Base-by-base conservation (phyloP, 345 rosid genomes). In the Sonneratia caseolaris region DNA sequence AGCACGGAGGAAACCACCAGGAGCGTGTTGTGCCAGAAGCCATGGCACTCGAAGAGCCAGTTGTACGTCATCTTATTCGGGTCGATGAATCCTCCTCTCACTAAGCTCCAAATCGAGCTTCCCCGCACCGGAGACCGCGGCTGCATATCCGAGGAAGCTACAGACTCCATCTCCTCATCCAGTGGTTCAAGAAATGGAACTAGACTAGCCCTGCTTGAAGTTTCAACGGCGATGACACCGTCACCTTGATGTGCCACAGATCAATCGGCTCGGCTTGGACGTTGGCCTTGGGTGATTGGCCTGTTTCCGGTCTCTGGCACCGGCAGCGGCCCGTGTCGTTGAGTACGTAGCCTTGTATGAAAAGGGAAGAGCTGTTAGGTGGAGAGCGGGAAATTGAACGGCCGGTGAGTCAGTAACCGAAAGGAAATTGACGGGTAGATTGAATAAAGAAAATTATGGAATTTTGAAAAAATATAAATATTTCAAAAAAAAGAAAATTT, bases 31-130 rank as follows among this genome's bases (percentile, higher is more conserved):
- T 89, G 97, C 69, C 88, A 70, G 73, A 93, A 81, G 40, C 98
- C 98, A 73, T 93, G 97, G 69, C 96, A 94, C 75, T 82, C 85
- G 69, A 73, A 82, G 35, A 94, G 81, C 98, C 97, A 91, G 22
- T 80, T 77, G 77, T 72, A 76, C 74, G 84, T 72, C 48, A 27
- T 61, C 65, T 32, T 32, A 32, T 75, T 79, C 19, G 73, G 22
- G 22, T 69, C 69, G 24, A 51, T 2, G 68, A 72, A 77, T 40
- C 64, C 32, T 36, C 81, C 83, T 11, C 74, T 79, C 65, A 61
- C 74, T 13, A 64, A 55, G 61, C 61, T 55, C 61, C n/a, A 55
- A 55, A 6, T 21, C 61, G 24, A 42, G 10, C 45, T 42, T 42
- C 45, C 45, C 45, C 10, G 45, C 45, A 42, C 45, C 45, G 5